Percentiles rank a stretch among this genome's conserved stretches.
phyloP scores from a whole-genome alignment of 179 eudicot species.

The Silene vulgaris region DNA sequence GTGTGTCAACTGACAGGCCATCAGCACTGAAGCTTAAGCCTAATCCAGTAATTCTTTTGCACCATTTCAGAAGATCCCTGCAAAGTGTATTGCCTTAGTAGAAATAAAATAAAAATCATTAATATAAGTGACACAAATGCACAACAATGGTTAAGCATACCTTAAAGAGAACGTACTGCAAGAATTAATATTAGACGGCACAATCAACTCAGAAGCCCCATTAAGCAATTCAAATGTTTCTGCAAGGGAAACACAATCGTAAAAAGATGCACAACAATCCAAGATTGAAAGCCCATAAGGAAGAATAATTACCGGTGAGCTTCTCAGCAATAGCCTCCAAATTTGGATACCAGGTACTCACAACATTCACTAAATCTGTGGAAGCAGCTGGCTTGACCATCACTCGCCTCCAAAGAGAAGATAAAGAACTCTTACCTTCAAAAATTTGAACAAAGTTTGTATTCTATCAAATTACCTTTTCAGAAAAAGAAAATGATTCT shows the following conservation, averaged over 20 bases:
- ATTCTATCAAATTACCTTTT: conserved; percentile 3
- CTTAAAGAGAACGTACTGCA: conserved; percentile 63
- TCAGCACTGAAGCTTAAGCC: conserved; percentile 39
- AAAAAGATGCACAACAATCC: conserved; percentile 2
- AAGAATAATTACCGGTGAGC: conserved; percentile 50
- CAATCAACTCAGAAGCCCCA: conserved; percentile 35
- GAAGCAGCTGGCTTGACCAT: conserved; percentile 54
- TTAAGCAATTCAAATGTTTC: conserved; percentile 64
- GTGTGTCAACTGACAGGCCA: conserved; percentile 41
- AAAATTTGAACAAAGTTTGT: background rate
- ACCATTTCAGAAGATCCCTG: conserved; percentile 92
- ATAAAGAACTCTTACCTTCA: conserved; percentile 51
- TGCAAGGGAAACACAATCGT: conserved; percentile 30
- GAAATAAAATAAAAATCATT: background rate
- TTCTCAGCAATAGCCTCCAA: conserved; percentile 58
- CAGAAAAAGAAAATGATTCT: background rate
- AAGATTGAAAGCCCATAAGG: background rate
- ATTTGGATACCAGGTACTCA: conserved; percentile 59
- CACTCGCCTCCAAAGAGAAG: conserved; percentile 87
- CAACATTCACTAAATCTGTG: conserved; percentile 50
- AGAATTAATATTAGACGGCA: conserved; percentile 30
- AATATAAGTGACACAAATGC: background rate
- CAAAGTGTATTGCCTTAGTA: conserved; percentile 2
- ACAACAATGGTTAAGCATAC: conserved; percentile 28
- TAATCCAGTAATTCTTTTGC: conserved; percentile 71